Percentiles rank a stretch among this genome's conserved stretches.
phyloP scores from a whole-genome alignment of 1,284 basidiomycete species.

The Sporisorium scitamineum region DNA sequence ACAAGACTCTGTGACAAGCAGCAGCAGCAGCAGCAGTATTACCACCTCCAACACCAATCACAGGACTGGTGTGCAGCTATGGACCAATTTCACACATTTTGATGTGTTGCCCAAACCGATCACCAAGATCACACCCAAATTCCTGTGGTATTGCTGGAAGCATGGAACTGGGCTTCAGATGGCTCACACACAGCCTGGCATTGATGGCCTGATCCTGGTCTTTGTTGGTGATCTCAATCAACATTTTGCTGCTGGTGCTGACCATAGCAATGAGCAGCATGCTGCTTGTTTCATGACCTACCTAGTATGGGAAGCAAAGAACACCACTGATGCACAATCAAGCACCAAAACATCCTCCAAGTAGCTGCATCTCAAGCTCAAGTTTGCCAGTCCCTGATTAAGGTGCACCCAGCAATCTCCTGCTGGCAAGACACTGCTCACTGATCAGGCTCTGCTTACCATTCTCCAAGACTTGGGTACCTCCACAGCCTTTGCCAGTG shows the following conservation, averaged over 20 bases:
- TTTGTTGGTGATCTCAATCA: background rate
- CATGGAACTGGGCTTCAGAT: slow-evolving; percentile 13
- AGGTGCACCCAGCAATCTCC: too few species aligned
- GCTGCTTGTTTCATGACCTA: background rate
- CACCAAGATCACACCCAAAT: background rate
- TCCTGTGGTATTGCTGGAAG: slow-evolving; percentile 25
- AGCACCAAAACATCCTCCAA: too few species aligned
- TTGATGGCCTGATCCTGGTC: slow-evolving; percentile 1
- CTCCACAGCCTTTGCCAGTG: too few species aligned
- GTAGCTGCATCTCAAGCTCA: too few species aligned
- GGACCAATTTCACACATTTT: slow-evolving; percentile 16
- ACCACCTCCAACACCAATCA: too few species aligned
- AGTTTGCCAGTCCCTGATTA: too few species aligned
- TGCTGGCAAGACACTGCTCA: too few species aligned
- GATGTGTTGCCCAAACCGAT: background rate
- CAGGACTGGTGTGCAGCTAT: background rate
- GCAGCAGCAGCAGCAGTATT: too few species aligned
- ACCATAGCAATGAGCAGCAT: background rate
- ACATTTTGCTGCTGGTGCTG: background rate
- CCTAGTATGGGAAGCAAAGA: slow-evolving; percentile 6
- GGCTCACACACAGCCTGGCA: slow-evolving; percentile 2
- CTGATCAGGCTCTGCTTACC: too few species aligned
- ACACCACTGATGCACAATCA: background rate
- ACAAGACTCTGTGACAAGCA: background rate
- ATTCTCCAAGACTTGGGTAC: too few species aligned